phyloP scores from a whole-genome alignment of 75 land plant genomes.

The Pseudotsuga menziesii region DNA sequence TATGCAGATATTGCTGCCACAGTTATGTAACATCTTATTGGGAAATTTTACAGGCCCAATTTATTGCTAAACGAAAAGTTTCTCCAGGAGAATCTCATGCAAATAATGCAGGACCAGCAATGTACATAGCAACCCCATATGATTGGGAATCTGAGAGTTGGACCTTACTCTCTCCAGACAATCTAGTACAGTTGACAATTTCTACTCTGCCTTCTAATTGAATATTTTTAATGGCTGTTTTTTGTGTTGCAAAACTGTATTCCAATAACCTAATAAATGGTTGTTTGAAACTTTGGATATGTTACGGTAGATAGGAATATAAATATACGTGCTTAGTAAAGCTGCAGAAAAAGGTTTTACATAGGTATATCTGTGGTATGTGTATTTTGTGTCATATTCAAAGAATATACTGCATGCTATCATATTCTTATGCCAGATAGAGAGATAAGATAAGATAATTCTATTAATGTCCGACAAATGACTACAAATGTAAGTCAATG shows the following conservation, averaged over 20 bases:
- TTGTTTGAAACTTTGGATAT: background rate
- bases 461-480: background rate
- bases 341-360: background rate
- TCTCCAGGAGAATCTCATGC: slow-evolving; percentile 19
- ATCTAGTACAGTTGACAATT: slow-evolving; percentile 29
- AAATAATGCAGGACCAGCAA: slow-evolving; percentile 38
- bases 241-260: background rate
- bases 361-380: background rate
- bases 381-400: background rate
- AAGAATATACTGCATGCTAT: background rate
- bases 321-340: background rate
- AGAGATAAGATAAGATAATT: background rate
- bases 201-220: background rate
- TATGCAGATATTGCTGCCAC: slow-evolving; percentile 1
- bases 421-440: background rate
- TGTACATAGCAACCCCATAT: slow-evolving; percentile 85
- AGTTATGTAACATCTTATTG: background rate
- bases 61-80: slow-evolving; percentile 39
- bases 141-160: slow-evolving; percentile 79
- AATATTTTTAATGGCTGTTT: background rate
- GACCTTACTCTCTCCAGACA: slow-evolving; percentile 59
- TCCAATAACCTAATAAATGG: background rate
- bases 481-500: no score
- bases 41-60: slow-evolving; percentile 47
- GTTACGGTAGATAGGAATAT: no score